Percentiles rank a stretch among this genome's conserved stretches.
Conservation (phyloP, 257 asterid species). For the Catharanthus roseus region DNA sequence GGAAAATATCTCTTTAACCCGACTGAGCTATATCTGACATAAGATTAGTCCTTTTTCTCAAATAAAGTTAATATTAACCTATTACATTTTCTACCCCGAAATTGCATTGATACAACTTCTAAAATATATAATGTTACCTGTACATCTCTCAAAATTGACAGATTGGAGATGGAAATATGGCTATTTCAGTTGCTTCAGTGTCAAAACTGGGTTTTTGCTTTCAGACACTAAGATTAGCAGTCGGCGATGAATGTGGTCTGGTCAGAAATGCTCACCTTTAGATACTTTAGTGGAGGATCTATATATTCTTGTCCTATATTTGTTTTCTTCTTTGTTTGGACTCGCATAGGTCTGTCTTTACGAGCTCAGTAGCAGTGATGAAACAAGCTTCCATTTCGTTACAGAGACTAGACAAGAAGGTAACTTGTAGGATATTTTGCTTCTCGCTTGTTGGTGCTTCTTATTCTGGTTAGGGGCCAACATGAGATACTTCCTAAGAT, state of each 20-base stretch:
- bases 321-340: constrained; percentile 22
- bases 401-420: constrained; percentile 72
- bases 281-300: constrained; percentile 16
- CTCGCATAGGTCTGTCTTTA: constrained; percentile 57
- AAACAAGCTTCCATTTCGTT: constrained; percentile 45
- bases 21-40: neutral
- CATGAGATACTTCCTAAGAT: neutral
- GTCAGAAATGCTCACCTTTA: constrained; percentile 44
- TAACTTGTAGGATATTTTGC: constrained; percentile 14
- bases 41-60: neutral
- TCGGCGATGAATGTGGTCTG: constrained; percentile 83
- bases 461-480: neutral
- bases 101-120: neutral
- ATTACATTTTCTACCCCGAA: too few relatives aligned
- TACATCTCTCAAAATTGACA: constrained; percentile 36
- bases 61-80: neutral
- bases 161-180: constrained; percentile 40
- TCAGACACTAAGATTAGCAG: constrained; percentile 63
- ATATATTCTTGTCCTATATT: constrained; percentile 13
- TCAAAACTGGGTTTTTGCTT: constrained; percentile 58
- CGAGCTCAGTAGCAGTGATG: constrained; percentile 42
- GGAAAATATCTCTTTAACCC: constrained; percentile 2
- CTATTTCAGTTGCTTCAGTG: constrained; percentile 50
- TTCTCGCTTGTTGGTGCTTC: neutral
- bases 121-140: neutral